Base-by-base conservation (phyloP, 1,284 basidiomycete species). In the Lentinula novae-zelandiae region DNA sequence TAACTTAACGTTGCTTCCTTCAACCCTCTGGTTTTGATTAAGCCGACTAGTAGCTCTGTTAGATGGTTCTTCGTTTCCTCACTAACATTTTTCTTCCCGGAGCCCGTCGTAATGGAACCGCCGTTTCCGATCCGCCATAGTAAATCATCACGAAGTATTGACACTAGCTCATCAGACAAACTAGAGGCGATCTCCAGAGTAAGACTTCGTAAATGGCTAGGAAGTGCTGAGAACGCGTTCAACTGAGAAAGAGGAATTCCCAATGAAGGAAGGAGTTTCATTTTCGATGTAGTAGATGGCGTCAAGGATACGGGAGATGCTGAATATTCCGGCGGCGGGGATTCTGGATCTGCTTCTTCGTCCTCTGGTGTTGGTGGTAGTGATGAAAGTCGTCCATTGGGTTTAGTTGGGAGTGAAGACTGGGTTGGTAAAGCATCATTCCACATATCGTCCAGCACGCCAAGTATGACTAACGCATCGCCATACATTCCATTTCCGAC, bases 401-500 rank as follows among this genome's bases (percentile, higher is more conserved):
- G 40, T 46, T 56, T 48, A 7, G 36, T 27, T 5, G 57, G 22
- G 9, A 51, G 46, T 5, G 46, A 53, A 12, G 15, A 39, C 22
- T 65, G 31, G 17, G 61, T 9, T 12, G 58, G 22, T 48, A 62
- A 54, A n/a, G 36, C 22, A 39, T 65, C 71, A 12, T 83, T 75
- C 86, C 90, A 93, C 72, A 94, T 79, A 53, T 75, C 73, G 57
- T 90, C 82, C 51, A 97, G 75, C 61, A 87, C 85, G 60, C 92
- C 89, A 49, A 95, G 82, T 17, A 94, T 82, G 52, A 82, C 82
- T 61, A 97, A 74, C 6, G 93, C 93, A 53, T 92, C 88, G 10
- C 84, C 84, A 90, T 93, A 96, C 67, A 96, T 92, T 0, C 92
- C 93, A 31, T 87, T 86, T 52, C 82, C 81, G 15, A 93, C 91